Percentiles rank a stretch among this genome's conserved stretches.
These are phyloP conservation scores for Fusarium brevicatenulatum DNA, from an alignment of 2,329 filamentous ascomycete genomes.

Conservation along the genomic window DNA sequence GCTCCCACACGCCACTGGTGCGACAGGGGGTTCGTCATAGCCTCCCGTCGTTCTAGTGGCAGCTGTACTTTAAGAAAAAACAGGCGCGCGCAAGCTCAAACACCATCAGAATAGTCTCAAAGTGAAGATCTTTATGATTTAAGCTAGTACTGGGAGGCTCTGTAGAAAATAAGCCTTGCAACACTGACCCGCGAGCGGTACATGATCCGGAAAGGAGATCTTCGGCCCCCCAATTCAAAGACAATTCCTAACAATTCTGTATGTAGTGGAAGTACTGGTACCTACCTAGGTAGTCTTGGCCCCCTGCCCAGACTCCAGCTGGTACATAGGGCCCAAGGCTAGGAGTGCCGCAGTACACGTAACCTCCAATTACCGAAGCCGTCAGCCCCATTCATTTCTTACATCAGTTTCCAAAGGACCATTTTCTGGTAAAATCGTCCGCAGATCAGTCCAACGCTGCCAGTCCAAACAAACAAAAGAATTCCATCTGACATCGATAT, in stretches of 20 bases:
- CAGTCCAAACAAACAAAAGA: slow-evolving; percentile 1
- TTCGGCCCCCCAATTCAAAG: not conserved
- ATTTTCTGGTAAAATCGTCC: slow-evolving; percentile 3
- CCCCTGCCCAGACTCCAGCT: slow-evolving; percentile 1
- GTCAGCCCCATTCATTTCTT: slow-evolving; percentile 31
- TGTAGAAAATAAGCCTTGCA: not conserved
- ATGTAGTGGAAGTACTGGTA: too few relatives aligned
- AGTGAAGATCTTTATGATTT: not conserved
- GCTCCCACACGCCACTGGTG: slow-evolving; percentile 17
- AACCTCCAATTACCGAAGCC: slow-evolving; percentile 33
- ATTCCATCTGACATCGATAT: not conserved
- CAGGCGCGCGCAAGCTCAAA: slow-evolving; percentile 37
- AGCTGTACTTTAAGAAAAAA: slow-evolving; percentile 9
- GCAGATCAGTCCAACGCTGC: not conserved
- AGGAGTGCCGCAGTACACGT: slow-evolving; percentile 30
- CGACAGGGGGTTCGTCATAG: slow-evolving; percentile 23
- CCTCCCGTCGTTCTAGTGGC: slow-evolving; percentile 9
- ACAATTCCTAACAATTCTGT: not conserved
- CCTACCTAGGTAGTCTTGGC: not conserved
- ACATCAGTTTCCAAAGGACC: slow-evolving; percentile 26
- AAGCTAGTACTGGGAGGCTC: not conserved
- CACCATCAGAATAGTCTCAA: not conserved
- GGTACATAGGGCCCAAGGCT: not conserved
- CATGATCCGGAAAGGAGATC: not conserved
- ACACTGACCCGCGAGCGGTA: not conserved